Evolutionary conservation across 805 yeast genomes (phyloP).

Genomic region (Candida taoyuanica): DNA sequence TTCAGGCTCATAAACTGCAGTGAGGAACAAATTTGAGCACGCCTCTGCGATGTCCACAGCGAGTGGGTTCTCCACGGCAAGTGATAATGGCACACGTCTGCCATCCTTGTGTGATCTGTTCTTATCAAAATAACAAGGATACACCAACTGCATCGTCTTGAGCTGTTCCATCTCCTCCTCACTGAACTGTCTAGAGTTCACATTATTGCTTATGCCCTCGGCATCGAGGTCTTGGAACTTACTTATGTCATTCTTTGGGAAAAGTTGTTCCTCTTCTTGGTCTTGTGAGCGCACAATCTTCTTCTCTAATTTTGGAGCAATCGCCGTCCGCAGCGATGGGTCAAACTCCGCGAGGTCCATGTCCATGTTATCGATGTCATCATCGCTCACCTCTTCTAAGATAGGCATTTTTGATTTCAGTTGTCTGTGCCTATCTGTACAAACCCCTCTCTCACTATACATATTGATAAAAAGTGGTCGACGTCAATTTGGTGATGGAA

Average conservation of each 20-base stretch:
- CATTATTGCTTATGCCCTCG: too few species aligned
- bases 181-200: conserved; percentile 31
- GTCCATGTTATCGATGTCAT: conserved; percentile 86
- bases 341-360: conserved; percentile 93
- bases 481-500: too few species aligned
- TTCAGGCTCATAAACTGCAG: conserved; percentile 61
- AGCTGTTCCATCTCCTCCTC: conserved; percentile 61
- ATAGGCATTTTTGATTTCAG: conserved; percentile 49
- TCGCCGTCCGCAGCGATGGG: conserved; percentile 59
- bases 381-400: conserved; percentile 71
- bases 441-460: too few species aligned
- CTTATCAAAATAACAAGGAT: conserved; percentile 90
- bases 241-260: too few species aligned
- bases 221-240: too few species aligned
- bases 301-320: conserved; percentile 66
- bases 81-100: conserved; percentile 64
- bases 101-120: conserved; percentile 75
- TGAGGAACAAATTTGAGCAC: conserved; percentile 32
- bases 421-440: too few species aligned
- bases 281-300: conserved; percentile 60
- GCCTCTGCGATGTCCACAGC: conserved; percentile 84
- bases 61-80: conserved; percentile 81
- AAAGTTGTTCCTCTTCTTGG: conserved; percentile 19
- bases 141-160: conserved; percentile 65
- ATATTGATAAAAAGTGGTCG: too few species aligned